Evolutionary conservation across 805 yeast genomes (phyloP).

Genomic region (Jamesozyma jinghongensis): DNA sequence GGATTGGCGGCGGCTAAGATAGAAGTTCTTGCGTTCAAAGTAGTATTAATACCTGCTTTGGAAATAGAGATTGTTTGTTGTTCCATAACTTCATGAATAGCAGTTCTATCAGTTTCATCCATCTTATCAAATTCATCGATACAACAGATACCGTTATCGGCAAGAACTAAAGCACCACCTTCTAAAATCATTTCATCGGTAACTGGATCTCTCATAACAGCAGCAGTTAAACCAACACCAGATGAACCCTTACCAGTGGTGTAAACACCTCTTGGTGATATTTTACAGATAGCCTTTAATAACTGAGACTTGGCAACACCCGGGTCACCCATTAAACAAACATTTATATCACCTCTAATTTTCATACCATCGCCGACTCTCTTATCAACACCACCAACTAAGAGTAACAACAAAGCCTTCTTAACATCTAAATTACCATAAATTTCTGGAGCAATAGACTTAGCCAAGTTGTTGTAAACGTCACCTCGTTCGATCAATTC

Average conservation of each 20-base stretch:
- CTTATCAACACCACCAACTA: constrained; percentile 94
- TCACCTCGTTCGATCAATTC: constrained; percentile 52
- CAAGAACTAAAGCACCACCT: constrained; percentile 95
- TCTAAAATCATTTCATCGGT: constrained; percentile 97
- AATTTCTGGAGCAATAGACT: constrained; percentile 95
- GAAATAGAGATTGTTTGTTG: constrained; percentile 97
- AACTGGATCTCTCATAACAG: constrained; percentile 98
- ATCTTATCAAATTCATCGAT: constrained; percentile 98
- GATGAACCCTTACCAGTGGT: constrained; percentile 99
- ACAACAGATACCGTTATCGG: constrained; percentile 97
- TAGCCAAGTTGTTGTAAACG: constrained; percentile 69
- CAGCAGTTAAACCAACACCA: constrained; percentile 97
- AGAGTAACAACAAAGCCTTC: constrained; percentile 72
- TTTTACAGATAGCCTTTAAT: constrained; percentile 78
- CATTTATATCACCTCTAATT: constrained; percentile 93
- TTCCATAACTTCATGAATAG: constrained; percentile 99
- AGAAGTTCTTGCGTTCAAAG: constrained; percentile 90
- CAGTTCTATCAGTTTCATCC: constrained; percentile 96
- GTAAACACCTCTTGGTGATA: constrained; percentile 93
- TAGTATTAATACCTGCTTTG: constrained; percentile 95
- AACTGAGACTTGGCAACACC: constrained; percentile 99
- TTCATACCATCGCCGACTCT: constrained; percentile 94
- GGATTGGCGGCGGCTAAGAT: constrained; percentile 99
- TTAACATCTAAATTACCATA: constrained; percentile 91
- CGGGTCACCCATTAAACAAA: constrained; percentile 97